Conservation (phyloP, 139 green algal genomes). For the Chlorella sp. region DNA sequence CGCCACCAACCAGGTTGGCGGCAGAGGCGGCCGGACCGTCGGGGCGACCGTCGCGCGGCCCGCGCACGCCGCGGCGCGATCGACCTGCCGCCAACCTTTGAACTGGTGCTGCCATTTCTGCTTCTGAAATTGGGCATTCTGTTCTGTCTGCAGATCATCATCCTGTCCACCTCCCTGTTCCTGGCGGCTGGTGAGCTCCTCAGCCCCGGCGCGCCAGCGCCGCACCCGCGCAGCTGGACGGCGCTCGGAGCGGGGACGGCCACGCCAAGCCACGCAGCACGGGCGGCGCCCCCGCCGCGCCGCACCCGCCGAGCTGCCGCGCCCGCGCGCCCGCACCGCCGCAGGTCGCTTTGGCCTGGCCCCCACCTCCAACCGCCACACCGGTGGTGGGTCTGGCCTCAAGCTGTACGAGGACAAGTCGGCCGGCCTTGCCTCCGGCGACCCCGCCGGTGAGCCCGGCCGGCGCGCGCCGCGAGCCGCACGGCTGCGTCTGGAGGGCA, state of each 20-base stretch:
- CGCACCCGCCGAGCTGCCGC: too few species aligned
- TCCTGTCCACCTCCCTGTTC: constrained; percentile 75
- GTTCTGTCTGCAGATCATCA: constrained; percentile 81
- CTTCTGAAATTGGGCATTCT: not conserved
- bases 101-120: not conserved
- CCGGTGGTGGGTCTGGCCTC: constrained; percentile 75
- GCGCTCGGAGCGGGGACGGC: too few species aligned
- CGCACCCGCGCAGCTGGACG: too few species aligned
- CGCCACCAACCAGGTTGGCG: constrained; percentile 72
- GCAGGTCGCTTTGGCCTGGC: constrained; percentile 93
- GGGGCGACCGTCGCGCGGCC: not conserved
- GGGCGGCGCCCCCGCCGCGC: too few species aligned
- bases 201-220: too few species aligned
- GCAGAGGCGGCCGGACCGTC: not conserved
- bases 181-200: too few species aligned
- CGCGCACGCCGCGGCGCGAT: not conserved
- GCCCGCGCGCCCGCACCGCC: too few species aligned
- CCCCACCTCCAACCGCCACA: constrained; percentile 78
- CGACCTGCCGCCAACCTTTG: not conserved
- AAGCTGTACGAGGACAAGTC: constrained; percentile 72
- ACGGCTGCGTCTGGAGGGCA: too few species aligned
- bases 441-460: constrained; percentile 66
- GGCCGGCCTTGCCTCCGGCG: constrained; percentile 66
- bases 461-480: too few species aligned
- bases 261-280: too few species aligned